phyloP scores from a whole-genome alignment of 129 eudicot genomes.

The Saposhnikovia divaricata region DNA sequence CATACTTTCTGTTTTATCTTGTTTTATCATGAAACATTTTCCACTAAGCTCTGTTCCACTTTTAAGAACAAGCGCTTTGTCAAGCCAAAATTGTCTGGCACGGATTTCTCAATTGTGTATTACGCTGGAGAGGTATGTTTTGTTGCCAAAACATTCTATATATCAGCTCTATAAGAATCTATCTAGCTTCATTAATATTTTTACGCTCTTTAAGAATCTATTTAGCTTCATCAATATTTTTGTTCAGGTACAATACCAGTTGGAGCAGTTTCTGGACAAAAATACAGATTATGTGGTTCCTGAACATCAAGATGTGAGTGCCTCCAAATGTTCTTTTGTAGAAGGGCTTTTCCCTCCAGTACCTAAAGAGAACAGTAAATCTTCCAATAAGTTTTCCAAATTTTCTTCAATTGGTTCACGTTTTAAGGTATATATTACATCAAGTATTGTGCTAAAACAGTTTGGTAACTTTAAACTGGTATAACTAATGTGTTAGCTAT shows the following conservation, averaged over 20 bases:
- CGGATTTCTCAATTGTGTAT: conserved; percentile 80
- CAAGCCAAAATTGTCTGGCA: conserved; percentile 93
- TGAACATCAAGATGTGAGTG: conserved; percentile 92
- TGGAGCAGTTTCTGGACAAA: conserved; percentile 96
- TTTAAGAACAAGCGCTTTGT: conserved; percentile 78
- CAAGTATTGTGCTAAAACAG: background rate
- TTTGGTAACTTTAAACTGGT: background rate
- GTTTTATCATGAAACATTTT: conserved; percentile 77
- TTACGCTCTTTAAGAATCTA: too few species aligned
- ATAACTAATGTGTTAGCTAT: background rate
- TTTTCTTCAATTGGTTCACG: conserved; percentile 97
- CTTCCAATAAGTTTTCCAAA: conserved; percentile 87
- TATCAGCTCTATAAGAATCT: background rate
- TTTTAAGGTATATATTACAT: conserved; percentile 54
- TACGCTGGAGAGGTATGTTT: conserved; percentile 94
- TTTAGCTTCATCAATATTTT: background rate
- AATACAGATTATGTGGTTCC: conserved; percentile 97
- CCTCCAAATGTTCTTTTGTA: conserved; percentile 89
- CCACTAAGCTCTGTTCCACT: conserved; percentile 87
- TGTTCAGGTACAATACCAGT: conserved; percentile 73
- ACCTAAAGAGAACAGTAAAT: conserved; percentile 72
- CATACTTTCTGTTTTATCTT: background rate
- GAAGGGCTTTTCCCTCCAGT: conserved; percentile 86
- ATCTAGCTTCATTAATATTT: too few species aligned
- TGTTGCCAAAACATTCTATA: conserved; percentile 5